phyloP scores from a whole-genome alignment of 108 stramenopile genomes.

The Nitzschia sp. region DNA sequence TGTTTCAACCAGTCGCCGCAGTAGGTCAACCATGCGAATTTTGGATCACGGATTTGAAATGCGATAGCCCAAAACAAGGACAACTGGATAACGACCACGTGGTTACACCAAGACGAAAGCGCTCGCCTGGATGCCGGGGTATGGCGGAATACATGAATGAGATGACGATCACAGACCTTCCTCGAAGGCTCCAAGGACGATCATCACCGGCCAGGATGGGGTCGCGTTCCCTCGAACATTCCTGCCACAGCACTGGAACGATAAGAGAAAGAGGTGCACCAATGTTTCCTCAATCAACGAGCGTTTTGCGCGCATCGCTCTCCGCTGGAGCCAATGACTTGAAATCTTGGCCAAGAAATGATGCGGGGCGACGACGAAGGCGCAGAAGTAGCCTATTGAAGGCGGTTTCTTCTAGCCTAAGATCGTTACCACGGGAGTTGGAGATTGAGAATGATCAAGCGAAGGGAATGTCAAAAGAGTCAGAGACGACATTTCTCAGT shows the following conservation, averaged over 20 bases:
- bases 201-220: no score
- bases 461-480: no score
- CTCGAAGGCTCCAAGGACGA: no score
- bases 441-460: not conserved
- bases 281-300: not conserved
- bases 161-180: not conserved
- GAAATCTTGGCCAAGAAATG: not conserved
- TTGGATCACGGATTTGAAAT: not conserved
- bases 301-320: not conserved
- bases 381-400: not conserved
- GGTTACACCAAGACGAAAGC: not conserved
- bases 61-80: not conserved
- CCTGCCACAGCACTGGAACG: not conserved
- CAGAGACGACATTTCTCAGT: no score
- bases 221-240: no score
- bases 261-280: not conserved
- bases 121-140: not conserved
- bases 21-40: no score
- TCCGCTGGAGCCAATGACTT: slow-evolving; percentile 2
- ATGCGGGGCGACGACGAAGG: not conserved
- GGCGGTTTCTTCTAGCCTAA: not conserved
- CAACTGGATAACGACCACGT: no score
- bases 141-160: no score
- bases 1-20: no score
- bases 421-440: not conserved